Base-by-base conservation (phyloP, 2,329 filamentous ascomycete genomes). In the Lasiodiplodia hormozganensis region DNA sequence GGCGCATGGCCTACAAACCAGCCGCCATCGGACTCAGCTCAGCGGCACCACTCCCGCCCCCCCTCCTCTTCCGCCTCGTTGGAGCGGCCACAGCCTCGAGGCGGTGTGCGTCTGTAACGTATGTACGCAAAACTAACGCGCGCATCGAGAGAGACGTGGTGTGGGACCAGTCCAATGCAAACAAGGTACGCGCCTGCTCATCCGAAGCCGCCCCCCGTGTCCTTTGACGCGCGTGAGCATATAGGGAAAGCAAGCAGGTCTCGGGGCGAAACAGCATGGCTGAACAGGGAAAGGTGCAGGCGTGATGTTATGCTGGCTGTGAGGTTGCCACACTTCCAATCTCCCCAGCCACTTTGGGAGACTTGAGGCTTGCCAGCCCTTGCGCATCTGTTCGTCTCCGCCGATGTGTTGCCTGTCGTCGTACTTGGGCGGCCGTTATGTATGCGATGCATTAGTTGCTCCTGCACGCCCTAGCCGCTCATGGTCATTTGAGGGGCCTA, bases 91-190 rank as follows among this genome's bases (percentile, higher is more conserved):
- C 51, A 53, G 51, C 25, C 25, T 23, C 51, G 57, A 60, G 23
- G 57, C 57, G 57, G 57, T 60, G 57, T 47, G 57, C 36, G 14
- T 40, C 43, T 47, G 43, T 47, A 47, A 47, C 28, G 28, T 56
- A 23, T 56, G 28, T 56, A 62, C 49, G 58, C 58, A 23, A 49
- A 47, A 43, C 40, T 62, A 43, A 62, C 58, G 58, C 58, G 58
- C 58, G 47, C 43, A 47, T 47, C 18, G 43, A 47, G n/a, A 47
- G 43, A 18, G 43, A n/a, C 21, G 43, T n/a, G 8, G 43, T 21
- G 43, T 47, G 43, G 43, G 43, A 47, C 43, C 43, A 47, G 43
- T 47, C 43, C 43, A 47, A 47, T 47, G 43, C 53, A 31, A n/a
- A n/a, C 31, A 56, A 34, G 53, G 28, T 56, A 56, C 53, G 28